Percentiles rank a stretch among this genome's conserved stretches.
These are phyloP conservation scores for Ustilago trichophora DNA, from an alignment of 1,284 basidiomycete genomes.

Conservation along the genomic window DNA sequence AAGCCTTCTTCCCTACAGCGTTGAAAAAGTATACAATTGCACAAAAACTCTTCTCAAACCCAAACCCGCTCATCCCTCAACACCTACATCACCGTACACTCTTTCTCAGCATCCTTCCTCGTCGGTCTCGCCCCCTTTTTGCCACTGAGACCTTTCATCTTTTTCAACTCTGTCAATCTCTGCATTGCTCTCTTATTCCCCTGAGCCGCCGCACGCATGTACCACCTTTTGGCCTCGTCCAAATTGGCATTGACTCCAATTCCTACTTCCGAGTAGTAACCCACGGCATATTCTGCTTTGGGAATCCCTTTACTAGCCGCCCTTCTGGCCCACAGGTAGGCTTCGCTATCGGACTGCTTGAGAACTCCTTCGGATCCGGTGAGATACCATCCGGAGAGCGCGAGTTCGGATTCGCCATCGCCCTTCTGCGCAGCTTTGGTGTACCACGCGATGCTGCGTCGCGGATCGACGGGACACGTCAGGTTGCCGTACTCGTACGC, in stretches of 20 bases:
- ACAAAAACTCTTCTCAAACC: too few species aligned
- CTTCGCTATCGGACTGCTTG: constrained; percentile 96
- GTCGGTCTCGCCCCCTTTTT: constrained; percentile 56
- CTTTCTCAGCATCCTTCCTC: constrained; percentile 55
- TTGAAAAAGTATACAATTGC: too few species aligned
- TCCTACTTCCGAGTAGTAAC: constrained; percentile 91
- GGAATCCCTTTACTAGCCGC: constrained; percentile 68
- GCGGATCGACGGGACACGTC: constrained; percentile 89
- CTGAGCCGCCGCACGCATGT: constrained; percentile 86
- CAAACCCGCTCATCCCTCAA: too few species aligned
- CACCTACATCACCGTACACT: constrained; percentile 56
- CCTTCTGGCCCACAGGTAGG: constrained; percentile 74
- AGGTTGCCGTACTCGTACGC: constrained; percentile 93
- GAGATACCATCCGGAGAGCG: constrained; percentile 96
- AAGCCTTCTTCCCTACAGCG: too few species aligned
- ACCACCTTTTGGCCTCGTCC: constrained; percentile 97
- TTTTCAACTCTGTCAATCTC: constrained; percentile 80
- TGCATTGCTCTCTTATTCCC: constrained; percentile 95
- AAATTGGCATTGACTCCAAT: constrained; percentile 96
- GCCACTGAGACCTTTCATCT: constrained; percentile 55
- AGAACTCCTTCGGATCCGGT: constrained; percentile 83
- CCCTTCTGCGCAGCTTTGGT: constrained; percentile 96
- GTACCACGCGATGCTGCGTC: constrained; percentile 95
- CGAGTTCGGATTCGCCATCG: constrained; percentile 91
- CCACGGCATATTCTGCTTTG: constrained; percentile 81